A percentile compares a stretch with the other conserved stretches of the same genome.
Conservation (phyloP, 2,329 filamentous ascomycete species). For the Phialemoniopsis sp. region DNA sequence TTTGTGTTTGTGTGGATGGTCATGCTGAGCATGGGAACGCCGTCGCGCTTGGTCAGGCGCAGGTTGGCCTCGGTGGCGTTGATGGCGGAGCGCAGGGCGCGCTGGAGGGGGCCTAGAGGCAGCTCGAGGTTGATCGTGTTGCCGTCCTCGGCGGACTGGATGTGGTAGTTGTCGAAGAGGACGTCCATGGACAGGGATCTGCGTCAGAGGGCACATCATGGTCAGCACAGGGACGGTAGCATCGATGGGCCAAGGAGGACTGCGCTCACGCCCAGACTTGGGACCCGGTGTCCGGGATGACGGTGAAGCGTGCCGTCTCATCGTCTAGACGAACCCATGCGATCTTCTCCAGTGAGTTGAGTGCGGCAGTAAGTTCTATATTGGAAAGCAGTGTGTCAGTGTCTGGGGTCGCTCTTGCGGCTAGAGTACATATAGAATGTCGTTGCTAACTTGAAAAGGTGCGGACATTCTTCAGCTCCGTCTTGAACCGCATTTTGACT, state of each 20-base stretch:
- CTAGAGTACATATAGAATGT: too few species aligned
- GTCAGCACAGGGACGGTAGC: too few species aligned
- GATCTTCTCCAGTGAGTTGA: constrained; percentile 71
- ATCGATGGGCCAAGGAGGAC: constrained; percentile 17
- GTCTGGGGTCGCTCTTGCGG: too few species aligned
- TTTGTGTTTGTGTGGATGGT: constrained; percentile 79
- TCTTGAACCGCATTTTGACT: constrained; percentile 59
- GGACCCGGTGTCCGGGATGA: constrained; percentile 89
- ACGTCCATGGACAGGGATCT: constrained; percentile 67
- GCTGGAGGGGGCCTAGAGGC: constrained; percentile 79
- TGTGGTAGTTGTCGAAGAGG: constrained; percentile 80
- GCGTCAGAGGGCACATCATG: constrained; percentile 25
- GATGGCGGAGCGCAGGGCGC: constrained; percentile 85
- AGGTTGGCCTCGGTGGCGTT: constrained; percentile 79
- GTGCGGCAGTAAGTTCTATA: constrained; percentile 58
- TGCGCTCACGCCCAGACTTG: constrained; percentile 87
- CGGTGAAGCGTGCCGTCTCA: constrained; percentile 85
- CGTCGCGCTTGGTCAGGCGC: constrained; percentile 89
- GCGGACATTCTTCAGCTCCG: constrained; percentile 61
- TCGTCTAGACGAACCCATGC: constrained; percentile 89
- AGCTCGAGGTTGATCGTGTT: constrained; percentile 97
- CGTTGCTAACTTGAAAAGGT: constrained; percentile 54
- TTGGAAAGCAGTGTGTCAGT: neutral
- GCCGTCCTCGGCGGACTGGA: constrained; percentile 76
- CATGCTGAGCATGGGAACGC: constrained; percentile 79